A percentile compares a stretch with the other conserved stretches of the same genome.
Conservation (phyloP, 2,329 filamentous ascomycete species). For the Xylariaceae sp. region DNA sequence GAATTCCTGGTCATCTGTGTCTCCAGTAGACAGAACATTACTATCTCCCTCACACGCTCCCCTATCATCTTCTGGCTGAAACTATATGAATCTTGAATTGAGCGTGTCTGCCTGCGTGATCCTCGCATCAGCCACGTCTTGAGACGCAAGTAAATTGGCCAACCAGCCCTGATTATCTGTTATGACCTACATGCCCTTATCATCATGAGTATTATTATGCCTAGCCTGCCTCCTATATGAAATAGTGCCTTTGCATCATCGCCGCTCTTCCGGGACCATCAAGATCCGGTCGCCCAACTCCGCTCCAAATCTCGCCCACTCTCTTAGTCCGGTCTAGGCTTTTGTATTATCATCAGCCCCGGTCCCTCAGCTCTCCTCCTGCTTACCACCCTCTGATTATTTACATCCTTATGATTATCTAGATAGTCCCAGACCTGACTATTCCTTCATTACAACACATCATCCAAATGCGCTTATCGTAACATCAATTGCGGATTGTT, state of each 20-base stretch:
- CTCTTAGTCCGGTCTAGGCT: neutral
- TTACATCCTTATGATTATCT: too few species aligned
- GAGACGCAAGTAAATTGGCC: slow-evolving; percentile 15
- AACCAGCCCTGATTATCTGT: slow-evolving; percentile 1
- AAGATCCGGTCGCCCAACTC: neutral
- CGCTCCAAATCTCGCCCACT: neutral
- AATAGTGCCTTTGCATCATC: neutral
- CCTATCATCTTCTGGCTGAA: too few species aligned
- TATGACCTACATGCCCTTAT: neutral
- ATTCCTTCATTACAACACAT: slow-evolving; percentile 5
- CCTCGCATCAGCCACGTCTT: slow-evolving; percentile 19
- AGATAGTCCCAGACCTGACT: too few species aligned
- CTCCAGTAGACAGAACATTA: too few species aligned
- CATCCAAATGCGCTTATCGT: slow-evolving; percentile 14
- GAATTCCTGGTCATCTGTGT: too few species aligned
- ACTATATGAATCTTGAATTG: too few species aligned
- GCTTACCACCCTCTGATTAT: neutral
- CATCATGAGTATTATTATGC: slow-evolving; percentile 9
- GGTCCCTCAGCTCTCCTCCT: neutral
- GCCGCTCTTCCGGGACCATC: neutral
- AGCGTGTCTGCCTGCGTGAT: slow-evolving; percentile 15
- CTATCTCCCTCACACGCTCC: too few species aligned
- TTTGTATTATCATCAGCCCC: neutral
- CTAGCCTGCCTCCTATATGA: slow-evolving; percentile 4
- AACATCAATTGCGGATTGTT: slow-evolving; percentile 12